phyloP scores from a whole-genome alignment of 2,329 filamentous ascomycete genomes.

The Penicillium sp. region DNA sequence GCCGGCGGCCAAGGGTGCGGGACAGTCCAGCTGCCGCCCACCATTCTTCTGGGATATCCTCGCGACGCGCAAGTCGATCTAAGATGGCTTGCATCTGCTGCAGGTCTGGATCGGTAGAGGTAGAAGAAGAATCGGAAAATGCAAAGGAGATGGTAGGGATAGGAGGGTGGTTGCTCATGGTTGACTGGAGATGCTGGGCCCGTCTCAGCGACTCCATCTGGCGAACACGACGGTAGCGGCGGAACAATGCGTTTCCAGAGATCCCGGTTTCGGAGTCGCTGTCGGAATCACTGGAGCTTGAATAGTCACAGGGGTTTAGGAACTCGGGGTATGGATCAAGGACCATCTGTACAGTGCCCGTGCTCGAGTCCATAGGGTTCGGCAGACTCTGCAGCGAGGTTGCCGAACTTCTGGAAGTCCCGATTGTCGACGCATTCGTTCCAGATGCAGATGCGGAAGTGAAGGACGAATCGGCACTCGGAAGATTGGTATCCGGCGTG shows the following conservation, averaged over 20 bases:
- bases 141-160: slow-evolving; percentile 9
- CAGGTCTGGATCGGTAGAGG: too few relatives aligned
- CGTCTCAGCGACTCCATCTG: too few relatives aligned
- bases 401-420: too few relatives aligned
- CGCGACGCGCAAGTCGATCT: slow-evolving; percentile 58
- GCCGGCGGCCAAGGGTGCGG: slow-evolving; percentile 40
- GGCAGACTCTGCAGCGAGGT: too few relatives aligned
- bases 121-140: too few relatives aligned
- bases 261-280: too few relatives aligned
- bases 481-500: slow-evolving; percentile 69
- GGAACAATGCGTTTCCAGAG: too few relatives aligned
- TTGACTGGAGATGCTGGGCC: slow-evolving; percentile 22
- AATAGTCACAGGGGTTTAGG: slow-evolving; percentile 31
- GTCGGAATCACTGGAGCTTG: too few relatives aligned
- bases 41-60: slow-evolving; percentile 74
- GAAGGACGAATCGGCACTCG: slow-evolving; percentile 75
- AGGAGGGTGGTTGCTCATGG: slow-evolving; percentile 29
- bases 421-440: too few relatives aligned
- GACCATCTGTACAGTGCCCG: too few relatives aligned
- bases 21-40: slow-evolving; percentile 64
- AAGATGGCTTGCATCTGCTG: slow-evolving; percentile 62
- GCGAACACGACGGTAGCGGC: too few relatives aligned
- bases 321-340: slow-evolving; percentile 30
- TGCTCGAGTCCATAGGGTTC: too few relatives aligned
- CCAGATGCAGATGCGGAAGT: slow-evolving; percentile 50